Evolutionary conservation across 129 eudicot genomes (phyloP).

Genomic region (Solidago caesia): DNA sequence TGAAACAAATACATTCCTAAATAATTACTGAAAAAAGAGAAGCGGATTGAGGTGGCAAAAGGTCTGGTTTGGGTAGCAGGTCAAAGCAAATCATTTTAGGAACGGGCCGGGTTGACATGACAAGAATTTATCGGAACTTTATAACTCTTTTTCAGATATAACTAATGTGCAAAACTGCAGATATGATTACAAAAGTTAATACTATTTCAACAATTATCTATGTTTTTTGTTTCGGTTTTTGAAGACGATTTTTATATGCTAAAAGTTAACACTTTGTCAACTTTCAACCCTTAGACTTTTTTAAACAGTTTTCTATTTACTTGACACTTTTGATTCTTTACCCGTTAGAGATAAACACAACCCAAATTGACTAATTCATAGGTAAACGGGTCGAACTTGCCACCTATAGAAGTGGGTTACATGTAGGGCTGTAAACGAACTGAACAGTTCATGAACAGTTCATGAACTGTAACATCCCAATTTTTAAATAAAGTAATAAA

Average conservation of each 20-base stretch:
- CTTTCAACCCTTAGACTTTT: neutral
- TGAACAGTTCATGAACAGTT: neutral
- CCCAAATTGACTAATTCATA: neutral
- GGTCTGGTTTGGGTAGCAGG: neutral
- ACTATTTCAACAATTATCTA: too few species aligned
- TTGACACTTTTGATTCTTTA: too few species aligned
- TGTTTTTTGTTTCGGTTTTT: too few species aligned
- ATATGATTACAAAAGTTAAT: too few species aligned
- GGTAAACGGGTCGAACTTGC: neutral
- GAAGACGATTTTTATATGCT: neutral
- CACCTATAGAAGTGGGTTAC: neutral
- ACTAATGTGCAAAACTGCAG: too few species aligned
- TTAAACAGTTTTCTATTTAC: too few species aligned
- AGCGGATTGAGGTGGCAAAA: neutral
- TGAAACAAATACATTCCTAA: conserved; percentile 20
- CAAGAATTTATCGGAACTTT: too few species aligned
- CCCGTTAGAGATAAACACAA: neutral
- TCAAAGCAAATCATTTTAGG: too few species aligned
- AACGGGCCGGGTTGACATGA: too few species aligned
- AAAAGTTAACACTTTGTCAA: neutral
- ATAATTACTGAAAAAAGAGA: neutral
- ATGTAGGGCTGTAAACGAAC: neutral
- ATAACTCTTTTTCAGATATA: too few species aligned
- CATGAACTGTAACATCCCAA: too few species aligned
- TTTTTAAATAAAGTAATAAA: too few species aligned